phyloP scores from a whole-genome alignment of 441 rosid genomes.

The Pelargonium citronellum region DNA sequence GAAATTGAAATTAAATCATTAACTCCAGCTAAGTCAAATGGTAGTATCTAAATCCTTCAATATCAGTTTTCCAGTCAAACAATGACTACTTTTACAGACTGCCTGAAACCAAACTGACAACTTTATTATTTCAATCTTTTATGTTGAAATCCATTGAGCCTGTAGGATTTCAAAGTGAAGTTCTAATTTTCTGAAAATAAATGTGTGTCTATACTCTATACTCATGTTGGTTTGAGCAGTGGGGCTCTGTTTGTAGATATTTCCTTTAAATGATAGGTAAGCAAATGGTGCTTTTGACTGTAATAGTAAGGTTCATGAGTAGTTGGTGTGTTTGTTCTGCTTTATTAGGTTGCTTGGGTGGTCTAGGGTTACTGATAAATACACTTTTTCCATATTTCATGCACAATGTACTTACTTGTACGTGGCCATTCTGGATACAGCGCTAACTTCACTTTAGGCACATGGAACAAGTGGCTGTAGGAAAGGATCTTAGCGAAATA shows the following conservation, averaged over 20 bases:
- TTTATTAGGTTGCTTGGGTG: background rate
- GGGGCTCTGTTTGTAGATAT: background rate
- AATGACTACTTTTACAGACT: background rate
- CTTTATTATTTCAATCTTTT: background rate
- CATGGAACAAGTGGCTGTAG: background rate
- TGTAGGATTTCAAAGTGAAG: background rate
- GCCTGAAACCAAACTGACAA: background rate
- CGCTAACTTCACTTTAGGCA: background rate
- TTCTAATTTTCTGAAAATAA: background rate
- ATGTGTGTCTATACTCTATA: background rate
- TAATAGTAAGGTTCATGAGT: background rate
- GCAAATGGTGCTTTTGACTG: background rate
- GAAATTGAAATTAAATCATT: background rate
- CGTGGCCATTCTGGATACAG: background rate
- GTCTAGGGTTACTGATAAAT: constrained; percentile 1
- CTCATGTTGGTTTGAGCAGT: background rate
- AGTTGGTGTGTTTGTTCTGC: background rate
- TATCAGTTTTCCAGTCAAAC: background rate
- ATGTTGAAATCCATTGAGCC: background rate
- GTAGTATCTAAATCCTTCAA: background rate
- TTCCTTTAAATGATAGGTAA: background rate
- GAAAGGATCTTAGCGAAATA: background rate
- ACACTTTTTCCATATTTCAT: background rate
- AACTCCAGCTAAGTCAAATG: background rate
- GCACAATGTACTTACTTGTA: background rate